phyloP scores from a whole-genome alignment of 352 stramenopile species.

The Labyrinthula sp. region DNA sequence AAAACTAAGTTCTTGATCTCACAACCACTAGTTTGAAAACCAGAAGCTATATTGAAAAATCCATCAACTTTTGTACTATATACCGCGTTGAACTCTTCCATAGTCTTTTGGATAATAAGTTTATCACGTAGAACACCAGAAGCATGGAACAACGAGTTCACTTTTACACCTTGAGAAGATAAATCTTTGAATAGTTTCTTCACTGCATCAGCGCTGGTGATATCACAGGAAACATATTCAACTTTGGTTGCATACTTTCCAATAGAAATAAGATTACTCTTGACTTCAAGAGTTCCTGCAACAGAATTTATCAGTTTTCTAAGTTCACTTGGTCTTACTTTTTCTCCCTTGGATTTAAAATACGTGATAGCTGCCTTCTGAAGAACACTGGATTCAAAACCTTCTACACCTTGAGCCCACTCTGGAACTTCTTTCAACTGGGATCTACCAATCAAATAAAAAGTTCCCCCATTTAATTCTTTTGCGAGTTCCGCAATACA shows the following conservation, averaged over 20 bases:
- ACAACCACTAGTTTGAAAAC: not conserved
- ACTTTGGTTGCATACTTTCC: conserved; percentile 4
- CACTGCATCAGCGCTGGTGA: conserved; percentile 7
- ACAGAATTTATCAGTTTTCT: conserved; percentile 8
- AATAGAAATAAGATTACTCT: conserved; percentile 2
- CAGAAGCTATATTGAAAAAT: conserved; percentile 4
- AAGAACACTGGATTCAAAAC: not conserved
- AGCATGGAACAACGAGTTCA: conserved; percentile 4
- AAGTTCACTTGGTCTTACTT: not conserved
- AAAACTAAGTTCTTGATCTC: conserved; percentile 15
- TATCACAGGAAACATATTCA: conserved; percentile 9
- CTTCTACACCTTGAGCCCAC: conserved; percentile 2
- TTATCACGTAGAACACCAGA: conserved; percentile 13
- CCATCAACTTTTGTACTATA: conserved; percentile 10
- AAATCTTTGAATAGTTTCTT: conserved; percentile 5
- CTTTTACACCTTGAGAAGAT: conserved; percentile 2
- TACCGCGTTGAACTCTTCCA: conserved; percentile 16
- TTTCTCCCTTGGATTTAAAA: conserved; percentile 11
- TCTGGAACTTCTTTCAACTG: conserved; percentile 1
- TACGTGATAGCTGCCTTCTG: conserved; percentile 9
- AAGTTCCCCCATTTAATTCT: conserved; percentile 4
- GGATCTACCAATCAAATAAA: conserved; percentile 7
- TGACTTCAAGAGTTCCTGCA: conserved; percentile 6
- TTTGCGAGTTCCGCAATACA: conserved; percentile 10
- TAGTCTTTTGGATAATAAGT: conserved; percentile 11